Evolutionary conservation across 176 grass and related monocot species (phyloP).

Genomic region (Ampelocalamus luodianensis): DNA sequence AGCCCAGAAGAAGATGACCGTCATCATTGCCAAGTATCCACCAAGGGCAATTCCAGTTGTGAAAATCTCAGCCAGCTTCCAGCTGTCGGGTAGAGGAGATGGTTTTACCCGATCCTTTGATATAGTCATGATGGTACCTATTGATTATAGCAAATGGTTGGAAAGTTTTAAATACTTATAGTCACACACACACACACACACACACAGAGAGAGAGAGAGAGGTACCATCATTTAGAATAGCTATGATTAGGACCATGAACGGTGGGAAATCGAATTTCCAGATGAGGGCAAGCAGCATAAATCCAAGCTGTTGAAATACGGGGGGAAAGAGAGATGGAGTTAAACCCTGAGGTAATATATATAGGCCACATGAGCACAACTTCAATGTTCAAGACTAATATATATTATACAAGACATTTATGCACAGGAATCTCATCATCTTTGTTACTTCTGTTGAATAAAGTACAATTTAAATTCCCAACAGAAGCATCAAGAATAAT

Average conservation of each 20-base stretch:
- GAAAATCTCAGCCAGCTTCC: slow-evolving; percentile 81
- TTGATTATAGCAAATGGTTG: slow-evolving; percentile 8
- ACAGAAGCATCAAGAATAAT: slow-evolving; percentile 1
- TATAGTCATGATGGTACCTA: slow-evolving; percentile 88
- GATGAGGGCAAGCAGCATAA: slow-evolving; percentile 80
- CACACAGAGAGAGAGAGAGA: neutral
- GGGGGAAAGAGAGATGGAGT: neutral
- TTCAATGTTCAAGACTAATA: neutral
- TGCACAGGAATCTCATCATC: neutral
- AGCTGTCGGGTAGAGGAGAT: slow-evolving; percentile 74
- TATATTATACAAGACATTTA: neutral
- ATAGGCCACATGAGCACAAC: neutral
- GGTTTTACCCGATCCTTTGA: slow-evolving; percentile 84
- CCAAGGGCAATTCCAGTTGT: slow-evolving; percentile 76
- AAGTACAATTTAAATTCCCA: neutral
- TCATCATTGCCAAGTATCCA: slow-evolving; percentile 78
- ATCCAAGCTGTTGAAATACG: slow-evolving; percentile 61
- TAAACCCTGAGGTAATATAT: slow-evolving; percentile 16
- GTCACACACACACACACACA: neutral
- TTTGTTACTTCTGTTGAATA: neutral
- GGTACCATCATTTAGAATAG: slow-evolving; percentile 77
- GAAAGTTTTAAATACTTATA: neutral
- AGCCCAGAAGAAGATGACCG: slow-evolving; percentile 80
- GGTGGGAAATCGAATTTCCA: slow-evolving; percentile 84
- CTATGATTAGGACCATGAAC: slow-evolving; percentile 87